Percentiles rank a stretch among this genome's conserved stretches.
Conservation (phyloP, 2,329 filamentous ascomycete species). For the Penicillium decumbens region DNA sequence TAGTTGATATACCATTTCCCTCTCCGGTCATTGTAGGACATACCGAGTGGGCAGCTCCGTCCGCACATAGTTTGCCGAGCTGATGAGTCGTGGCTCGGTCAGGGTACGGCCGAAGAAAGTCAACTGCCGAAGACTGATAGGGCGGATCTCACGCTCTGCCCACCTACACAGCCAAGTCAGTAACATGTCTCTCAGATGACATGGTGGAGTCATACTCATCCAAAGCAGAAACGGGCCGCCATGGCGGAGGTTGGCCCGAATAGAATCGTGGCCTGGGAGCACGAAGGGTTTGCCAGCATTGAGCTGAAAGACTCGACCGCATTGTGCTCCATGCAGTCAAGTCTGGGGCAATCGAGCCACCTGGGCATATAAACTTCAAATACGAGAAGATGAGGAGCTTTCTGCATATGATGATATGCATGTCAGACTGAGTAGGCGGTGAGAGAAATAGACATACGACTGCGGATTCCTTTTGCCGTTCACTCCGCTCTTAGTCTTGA, state of each 20-base stretch:
- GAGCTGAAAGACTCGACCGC: conserved; percentile 33
- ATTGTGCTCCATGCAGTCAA: conserved; percentile 34
- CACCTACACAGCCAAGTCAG: conserved; percentile 55
- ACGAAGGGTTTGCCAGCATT: conserved; percentile 29
- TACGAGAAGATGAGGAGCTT: conserved; percentile 6
- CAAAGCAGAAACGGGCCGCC: conserved; percentile 55
- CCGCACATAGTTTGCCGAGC: conserved; percentile 95
- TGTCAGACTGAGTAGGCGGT: conserved; percentile 13
- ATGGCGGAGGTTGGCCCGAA: conserved; percentile 47
- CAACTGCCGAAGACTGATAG: conserved; percentile 93
- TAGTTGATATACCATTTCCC: not conserved
- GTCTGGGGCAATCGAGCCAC: conserved; percentile 3
- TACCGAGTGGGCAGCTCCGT: conserved; percentile 85
- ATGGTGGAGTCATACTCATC: conserved; percentile 50
- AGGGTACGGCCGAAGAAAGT: conserved; percentile 95
- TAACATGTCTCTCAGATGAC: not conserved
- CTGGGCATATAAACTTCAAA: not conserved
- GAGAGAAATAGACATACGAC: conserved; percentile 15
- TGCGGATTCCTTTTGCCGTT: not conserved
- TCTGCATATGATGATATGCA: conserved; percentile 10
- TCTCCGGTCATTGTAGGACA: conserved; percentile 12
- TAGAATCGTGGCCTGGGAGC: conserved; percentile 23
- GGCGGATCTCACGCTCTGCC: conserved; percentile 85
- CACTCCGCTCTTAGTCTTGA: not conserved
- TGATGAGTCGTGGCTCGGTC: conserved; percentile 82